These are phyloP conservation scores for Apiotrichum brassicae DNA, from an alignment of 1,284 basidiomycete species.

Conservation along the genomic window DNA sequence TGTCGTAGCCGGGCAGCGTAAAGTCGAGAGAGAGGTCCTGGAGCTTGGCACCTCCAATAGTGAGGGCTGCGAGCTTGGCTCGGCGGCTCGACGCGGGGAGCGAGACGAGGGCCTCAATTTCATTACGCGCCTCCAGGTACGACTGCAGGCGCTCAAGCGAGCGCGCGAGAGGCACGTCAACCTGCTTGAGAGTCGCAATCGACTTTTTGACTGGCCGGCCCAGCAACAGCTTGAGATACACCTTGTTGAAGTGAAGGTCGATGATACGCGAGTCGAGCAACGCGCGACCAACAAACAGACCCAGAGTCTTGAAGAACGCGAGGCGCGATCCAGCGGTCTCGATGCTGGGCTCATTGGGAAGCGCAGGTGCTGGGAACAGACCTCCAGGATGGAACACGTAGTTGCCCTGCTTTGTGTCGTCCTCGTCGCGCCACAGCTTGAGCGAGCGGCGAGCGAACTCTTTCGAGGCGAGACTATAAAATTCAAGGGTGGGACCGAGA, in stretches of 20 bases:
- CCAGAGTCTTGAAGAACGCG: constrained; percentile 80
- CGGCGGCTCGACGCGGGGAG: constrained; percentile 38
- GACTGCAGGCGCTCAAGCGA: constrained; percentile 74
- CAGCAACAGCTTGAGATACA: constrained; percentile 82
- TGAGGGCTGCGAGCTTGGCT: constrained; percentile 41
- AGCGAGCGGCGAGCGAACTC: constrained; percentile 84
- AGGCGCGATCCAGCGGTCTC: constrained; percentile 43
- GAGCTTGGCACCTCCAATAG: constrained; percentile 56
- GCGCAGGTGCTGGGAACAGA: constrained; percentile 80
- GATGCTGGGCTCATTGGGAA: constrained; percentile 51
- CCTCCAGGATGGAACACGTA: constrained; percentile 78
- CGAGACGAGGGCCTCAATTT: constrained; percentile 43
- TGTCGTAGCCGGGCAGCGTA: constrained; percentile 89
- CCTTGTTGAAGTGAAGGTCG: constrained; percentile 86
- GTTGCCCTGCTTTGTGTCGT: constrained; percentile 56
- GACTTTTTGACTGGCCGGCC: constrained; percentile 77
- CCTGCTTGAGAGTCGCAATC: constrained; percentile 69
- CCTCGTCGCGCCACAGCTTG: constrained; percentile 84
- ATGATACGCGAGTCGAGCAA: constrained; percentile 96
- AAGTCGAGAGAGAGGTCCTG: constrained; percentile 91
- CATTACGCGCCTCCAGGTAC: constrained; percentile 46
- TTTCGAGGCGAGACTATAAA: constrained; percentile 87
- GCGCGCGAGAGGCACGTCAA: constrained; percentile 77
- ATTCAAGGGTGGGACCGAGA: constrained; percentile 95
- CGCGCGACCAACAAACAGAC: constrained; percentile 96